Evolutionary conservation across 2,329 filamentous ascomycete species (phyloP).

Genomic region (Amauroascus verrucosus): DNA sequence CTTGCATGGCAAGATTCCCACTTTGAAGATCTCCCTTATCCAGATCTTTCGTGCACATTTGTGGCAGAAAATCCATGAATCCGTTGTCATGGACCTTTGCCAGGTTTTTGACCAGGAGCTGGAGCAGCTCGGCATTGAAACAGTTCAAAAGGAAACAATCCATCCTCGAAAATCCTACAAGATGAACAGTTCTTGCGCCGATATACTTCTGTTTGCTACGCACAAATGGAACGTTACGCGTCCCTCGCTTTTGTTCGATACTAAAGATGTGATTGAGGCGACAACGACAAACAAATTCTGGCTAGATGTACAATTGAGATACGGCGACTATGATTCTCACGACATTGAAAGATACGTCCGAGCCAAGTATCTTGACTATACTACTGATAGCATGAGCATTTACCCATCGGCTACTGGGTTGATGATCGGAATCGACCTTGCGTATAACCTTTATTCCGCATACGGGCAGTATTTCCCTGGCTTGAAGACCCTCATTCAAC

Average conservation of each 20-base stretch:
- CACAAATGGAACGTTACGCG: slow-evolving; percentile 98
- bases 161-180: slow-evolving; percentile 99
- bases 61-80: slow-evolving; percentile 99
- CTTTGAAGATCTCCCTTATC: slow-evolving; percentile 92
- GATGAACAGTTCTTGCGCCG: slow-evolving; percentile 99
- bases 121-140: slow-evolving; percentile 90
- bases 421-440: slow-evolving; percentile 95
- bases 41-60: slow-evolving; percentile 99
- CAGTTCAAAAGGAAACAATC: slow-evolving; percentile 97
- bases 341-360: slow-evolving; percentile 97
- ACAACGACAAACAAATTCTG: slow-evolving; percentile 99
- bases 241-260: slow-evolving; percentile 88
- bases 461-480: slow-evolving; percentile 99
- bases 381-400: slow-evolving; percentile 95
- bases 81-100: slow-evolving; percentile 96
- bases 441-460: slow-evolving; percentile 96
- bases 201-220: slow-evolving; percentile 90
- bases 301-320: slow-evolving; percentile 92
- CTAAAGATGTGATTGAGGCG: slow-evolving; percentile 86
- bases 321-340: slow-evolving; percentile 97
- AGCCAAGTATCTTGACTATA: slow-evolving; percentile 98
- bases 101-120: slow-evolving; percentile 97
- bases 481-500: slow-evolving; percentile 86
- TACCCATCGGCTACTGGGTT: slow-evolving; percentile 93
- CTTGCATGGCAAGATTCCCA: slow-evolving; percentile 97